These are phyloP conservation scores for Violaceomyces palustris DNA, from an alignment of 1,284 basidiomycete species.

Conservation along the genomic window DNA sequence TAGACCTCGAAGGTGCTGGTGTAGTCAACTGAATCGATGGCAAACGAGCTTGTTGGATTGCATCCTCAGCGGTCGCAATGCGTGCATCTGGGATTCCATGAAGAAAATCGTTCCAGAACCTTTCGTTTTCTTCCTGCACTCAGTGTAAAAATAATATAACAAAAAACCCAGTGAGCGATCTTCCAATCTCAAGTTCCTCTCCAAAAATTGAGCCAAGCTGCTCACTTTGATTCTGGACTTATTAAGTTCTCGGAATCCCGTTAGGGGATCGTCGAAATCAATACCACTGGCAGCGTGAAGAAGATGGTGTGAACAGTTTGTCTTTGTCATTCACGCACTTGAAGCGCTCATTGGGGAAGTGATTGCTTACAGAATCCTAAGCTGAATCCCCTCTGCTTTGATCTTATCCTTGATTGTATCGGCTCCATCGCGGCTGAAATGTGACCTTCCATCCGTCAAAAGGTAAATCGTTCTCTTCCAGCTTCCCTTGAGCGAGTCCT, in stretches of 20 bases:
- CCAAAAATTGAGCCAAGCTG: too few species aligned
- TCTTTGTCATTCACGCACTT: not conserved
- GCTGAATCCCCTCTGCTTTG: conserved; percentile 17
- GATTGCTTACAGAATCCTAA: conserved; percentile 41
- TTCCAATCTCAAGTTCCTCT: too few species aligned
- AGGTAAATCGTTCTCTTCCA: conserved; percentile 46
- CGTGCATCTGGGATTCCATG: conserved; percentile 56
- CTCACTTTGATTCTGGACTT: conserved; percentile 68
- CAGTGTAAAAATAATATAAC: too few species aligned
- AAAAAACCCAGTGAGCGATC: too few species aligned
- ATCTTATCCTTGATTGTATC: conserved; percentile 23
- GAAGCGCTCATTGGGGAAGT: not conserved
- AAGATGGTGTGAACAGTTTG: not conserved
- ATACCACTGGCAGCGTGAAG: conserved; percentile 58
- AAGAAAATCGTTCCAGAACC: conserved; percentile 65
- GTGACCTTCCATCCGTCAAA: conserved; percentile 48
- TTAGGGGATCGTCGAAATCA: conserved; percentile 74
- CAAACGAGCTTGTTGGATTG: conserved; percentile 22
- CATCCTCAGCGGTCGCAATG: conserved; percentile 54
- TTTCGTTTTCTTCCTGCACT: conserved; percentile 67
- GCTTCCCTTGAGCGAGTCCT: conserved; percentile 24
- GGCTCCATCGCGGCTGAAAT: conserved; percentile 26
- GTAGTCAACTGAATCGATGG: conserved; percentile 32
- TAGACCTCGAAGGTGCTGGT: conserved; percentile 20
- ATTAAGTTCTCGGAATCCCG: conserved; percentile 63